These are phyloP conservation scores for Psilocybe subaeruginosa DNA, from an alignment of 768 basidiomycete genomes.

Conservation along the genomic window DNA sequence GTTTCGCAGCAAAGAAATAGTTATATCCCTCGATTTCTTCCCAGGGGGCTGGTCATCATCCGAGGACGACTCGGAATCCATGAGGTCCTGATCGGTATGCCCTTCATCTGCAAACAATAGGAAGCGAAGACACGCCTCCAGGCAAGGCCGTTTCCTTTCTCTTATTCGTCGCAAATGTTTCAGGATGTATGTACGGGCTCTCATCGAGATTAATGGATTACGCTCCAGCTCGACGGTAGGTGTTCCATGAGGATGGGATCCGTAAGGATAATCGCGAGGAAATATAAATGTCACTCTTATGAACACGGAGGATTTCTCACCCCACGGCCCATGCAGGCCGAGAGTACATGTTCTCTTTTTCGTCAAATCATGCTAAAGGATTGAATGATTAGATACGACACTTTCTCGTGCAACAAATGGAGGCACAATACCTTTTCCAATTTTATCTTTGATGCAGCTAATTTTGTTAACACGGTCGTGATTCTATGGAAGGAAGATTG, in stretches of 20 bases:
- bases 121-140: conserved; percentile 84
- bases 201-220: conserved; percentile 77
- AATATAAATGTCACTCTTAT: conserved; percentile 90
- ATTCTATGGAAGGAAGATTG: conserved; percentile 50
- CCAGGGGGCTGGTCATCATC: conserved; percentile 56
- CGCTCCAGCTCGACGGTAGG: conserved; percentile 84
- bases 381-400: conserved; percentile 3
- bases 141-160: conserved; percentile 75
- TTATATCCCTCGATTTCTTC: conserved; percentile 48
- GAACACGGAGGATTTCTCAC: conserved; percentile 81
- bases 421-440: conserved; percentile 72
- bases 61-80: conserved; percentile 66
- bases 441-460: conserved; percentile 72
- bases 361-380: conserved; percentile 59
- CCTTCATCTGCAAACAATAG: conserved; percentile 73
- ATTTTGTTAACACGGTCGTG: conserved; percentile 68
- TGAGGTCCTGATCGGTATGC: conserved; percentile 38
- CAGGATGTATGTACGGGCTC: conserved; percentile 78
- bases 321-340: conserved; percentile 90
- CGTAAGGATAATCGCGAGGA: conserved; percentile 78
- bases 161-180: conserved; percentile 74
- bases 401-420: neutral
- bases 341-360: conserved; percentile 84
- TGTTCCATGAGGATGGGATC: conserved; percentile 60
- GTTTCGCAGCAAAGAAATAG: conserved; percentile 57